Evolutionary conservation across 177 flowering plant species (phyloP).

Genomic region (Telopea speciosissima): DNA sequence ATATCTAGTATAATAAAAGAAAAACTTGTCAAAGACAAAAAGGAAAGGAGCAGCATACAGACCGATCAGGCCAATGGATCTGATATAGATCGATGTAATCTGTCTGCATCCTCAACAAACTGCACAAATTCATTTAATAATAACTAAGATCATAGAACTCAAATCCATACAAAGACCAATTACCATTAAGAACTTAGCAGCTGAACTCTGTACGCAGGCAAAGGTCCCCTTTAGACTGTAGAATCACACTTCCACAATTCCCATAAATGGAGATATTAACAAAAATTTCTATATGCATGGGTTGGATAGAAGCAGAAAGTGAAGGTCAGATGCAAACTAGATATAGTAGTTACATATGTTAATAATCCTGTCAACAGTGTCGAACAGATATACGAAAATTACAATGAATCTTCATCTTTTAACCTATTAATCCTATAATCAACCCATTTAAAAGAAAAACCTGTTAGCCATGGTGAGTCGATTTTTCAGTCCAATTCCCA

Average conservation of each 20-base stretch:
- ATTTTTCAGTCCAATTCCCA: no score
- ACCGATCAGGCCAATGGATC: conserved; percentile 96
- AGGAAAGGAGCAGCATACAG: conserved; percentile 31
- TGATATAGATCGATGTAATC: conserved; percentile 87
- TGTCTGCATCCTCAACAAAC: conserved; percentile 49
- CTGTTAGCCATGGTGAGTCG: no score
- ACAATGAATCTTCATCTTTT: no score
- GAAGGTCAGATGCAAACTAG: background rate
- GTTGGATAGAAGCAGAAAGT: background rate
- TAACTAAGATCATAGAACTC: conserved; percentile 3
- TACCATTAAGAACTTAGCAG: background rate
- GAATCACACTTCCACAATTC: background rate
- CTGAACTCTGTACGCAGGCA: background rate
- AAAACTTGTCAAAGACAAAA: background rate
- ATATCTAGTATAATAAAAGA: background rate
- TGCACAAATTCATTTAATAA: conserved; percentile 28
- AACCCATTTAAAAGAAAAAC: no score
- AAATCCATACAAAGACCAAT: background rate
- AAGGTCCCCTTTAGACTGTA: background rate
- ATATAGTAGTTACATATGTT: background rate
- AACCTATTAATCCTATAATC: no score
- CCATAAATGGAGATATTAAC: background rate
- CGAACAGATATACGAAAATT: no score
- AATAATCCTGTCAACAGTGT: background rate
- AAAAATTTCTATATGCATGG: background rate